phyloP scores from a whole-genome alignment of 1,139 yeast genomes.

The Blastobotrys apis region DNA sequence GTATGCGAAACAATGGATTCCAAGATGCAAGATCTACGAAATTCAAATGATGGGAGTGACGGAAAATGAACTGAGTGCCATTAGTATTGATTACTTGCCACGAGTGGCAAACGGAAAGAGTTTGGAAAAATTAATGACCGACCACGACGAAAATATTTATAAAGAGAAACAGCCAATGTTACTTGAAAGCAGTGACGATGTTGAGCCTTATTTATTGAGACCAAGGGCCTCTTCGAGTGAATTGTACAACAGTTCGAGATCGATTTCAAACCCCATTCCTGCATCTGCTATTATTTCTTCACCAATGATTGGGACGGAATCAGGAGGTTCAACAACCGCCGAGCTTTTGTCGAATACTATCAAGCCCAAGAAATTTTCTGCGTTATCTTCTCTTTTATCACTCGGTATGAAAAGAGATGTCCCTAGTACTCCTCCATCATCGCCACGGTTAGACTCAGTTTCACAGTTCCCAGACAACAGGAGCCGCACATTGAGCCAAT shows the following conservation, averaged over 20 bases:
- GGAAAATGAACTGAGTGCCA: conserved; percentile 76
- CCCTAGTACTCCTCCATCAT: not conserved
- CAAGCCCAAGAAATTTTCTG: conserved; percentile 21
- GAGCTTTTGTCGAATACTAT: conserved; percentile 23
- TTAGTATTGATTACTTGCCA: conserved; percentile 54
- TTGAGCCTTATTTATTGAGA: conserved; percentile 19
- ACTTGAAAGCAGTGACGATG: not conserved
- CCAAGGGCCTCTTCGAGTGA: conserved; percentile 22
- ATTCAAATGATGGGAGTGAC: conserved; percentile 97
- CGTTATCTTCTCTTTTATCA: conserved; percentile 24
- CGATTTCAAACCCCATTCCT: conserved; percentile 21
- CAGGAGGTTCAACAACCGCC: conserved; percentile 15
- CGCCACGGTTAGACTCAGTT: not conserved
- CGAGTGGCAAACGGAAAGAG: conserved; percentile 26
- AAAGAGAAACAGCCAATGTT: conserved; percentile 16
- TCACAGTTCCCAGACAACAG: not conserved
- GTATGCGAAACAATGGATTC: conserved; percentile 71
- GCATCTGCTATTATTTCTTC: conserved; percentile 26
- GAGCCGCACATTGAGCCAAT: not conserved
- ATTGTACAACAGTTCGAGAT: conserved; percentile 12
- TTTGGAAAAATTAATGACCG: conserved; percentile 51
- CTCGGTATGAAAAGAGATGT: conserved; percentile 7
- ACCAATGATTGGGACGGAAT: conserved; percentile 13
- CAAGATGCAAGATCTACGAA: conserved; percentile 89
- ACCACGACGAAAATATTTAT: conserved; percentile 49